Conservation (phyloP, 345 rosid genomes). For the Tarenaya hassleriana region DNA sequence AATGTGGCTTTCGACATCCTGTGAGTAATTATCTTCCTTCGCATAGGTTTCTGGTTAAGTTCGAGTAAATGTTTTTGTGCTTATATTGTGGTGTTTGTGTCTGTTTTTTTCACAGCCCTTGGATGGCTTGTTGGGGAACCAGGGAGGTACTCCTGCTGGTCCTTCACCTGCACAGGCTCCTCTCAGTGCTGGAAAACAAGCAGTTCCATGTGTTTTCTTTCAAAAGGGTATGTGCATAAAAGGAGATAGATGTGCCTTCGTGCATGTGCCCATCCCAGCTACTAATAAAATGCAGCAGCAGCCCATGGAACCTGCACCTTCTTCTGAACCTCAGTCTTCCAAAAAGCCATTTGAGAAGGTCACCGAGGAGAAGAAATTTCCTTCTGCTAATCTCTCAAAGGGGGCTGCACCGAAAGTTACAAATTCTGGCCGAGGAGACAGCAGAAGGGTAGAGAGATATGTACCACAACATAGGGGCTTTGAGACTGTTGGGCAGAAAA, state of each 20-base stretch:
- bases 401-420: conserved; percentile 30
- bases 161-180: conserved; percentile 28
- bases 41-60: neutral
- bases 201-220: conserved; percentile 75
- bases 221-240: conserved; percentile 75
- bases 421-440: conserved; percentile 30
- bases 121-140: conserved; percentile 74
- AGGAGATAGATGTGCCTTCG: conserved; percentile 83
- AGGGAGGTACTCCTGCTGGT: conserved; percentile 42
- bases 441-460: conserved; percentile 30
- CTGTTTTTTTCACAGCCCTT: conserved; percentile 57
- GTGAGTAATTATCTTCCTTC: conserved; percentile 39
- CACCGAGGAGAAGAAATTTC: conserved; percentile 33
- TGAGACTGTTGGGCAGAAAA: conserved; percentile 41
- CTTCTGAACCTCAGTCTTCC: conserved; percentile 29
- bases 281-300: conserved; percentile 33
- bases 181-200: conserved; percentile 42
- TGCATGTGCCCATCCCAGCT: conserved; percentile 50
- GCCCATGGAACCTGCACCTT: conserved; percentile 24
- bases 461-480: conserved; percentile 26
- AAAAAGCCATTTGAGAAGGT: conserved; percentile 37
- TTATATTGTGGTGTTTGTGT: conserved; percentile 18
- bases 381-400: conserved; percentile 30
- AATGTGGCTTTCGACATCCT: conserved; percentile 90
- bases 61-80: neutral